Conservation (phyloP, 768 basidiomycete species). For the Boletus rubropictus region DNA sequence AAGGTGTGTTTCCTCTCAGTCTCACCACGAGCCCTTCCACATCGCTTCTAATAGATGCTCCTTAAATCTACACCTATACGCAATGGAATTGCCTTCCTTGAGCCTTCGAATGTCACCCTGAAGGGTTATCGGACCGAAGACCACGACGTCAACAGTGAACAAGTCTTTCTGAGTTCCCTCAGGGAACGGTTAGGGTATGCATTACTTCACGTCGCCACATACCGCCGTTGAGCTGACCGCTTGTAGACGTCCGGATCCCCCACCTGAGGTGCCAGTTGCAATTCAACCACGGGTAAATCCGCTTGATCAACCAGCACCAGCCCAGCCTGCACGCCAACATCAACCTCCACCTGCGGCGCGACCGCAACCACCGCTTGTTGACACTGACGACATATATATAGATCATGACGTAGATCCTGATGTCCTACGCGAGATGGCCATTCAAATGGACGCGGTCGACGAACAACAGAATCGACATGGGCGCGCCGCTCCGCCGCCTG, state of each 20-base stretch:
- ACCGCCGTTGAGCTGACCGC: not conserved
- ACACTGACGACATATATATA: constrained; percentile 20
- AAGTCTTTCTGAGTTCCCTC: constrained; percentile 57
- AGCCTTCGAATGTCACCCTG: constrained; percentile 57
- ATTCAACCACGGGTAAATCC: constrained; percentile 10
- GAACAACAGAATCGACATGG: not conserved
- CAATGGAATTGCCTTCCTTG: constrained; percentile 70
- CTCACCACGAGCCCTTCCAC: not conserved
- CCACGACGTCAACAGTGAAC: constrained; percentile 51
- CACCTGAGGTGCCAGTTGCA: constrained; percentile 7
- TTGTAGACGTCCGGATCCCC: constrained; percentile 25
- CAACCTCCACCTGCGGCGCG: constrained; percentile 7
- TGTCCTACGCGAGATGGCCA: constrained; percentile 21
- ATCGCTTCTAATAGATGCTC: constrained; percentile 44
- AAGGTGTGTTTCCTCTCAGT: constrained; percentile 48
- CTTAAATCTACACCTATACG: constrained; percentile 65
- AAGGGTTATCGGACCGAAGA: constrained; percentile 62
- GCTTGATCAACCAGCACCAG: constrained; percentile 10
- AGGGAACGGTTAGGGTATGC: constrained; percentile 61
- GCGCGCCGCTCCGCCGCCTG: not conserved
- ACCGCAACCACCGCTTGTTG: constrained; percentile 11
- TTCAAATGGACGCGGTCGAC: constrained; percentile 15
- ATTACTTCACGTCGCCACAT: not conserved
- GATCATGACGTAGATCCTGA: constrained; percentile 29
- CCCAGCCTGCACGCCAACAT: constrained; percentile 13